Evolutionary conservation across 2,329 filamentous ascomycete species (phyloP).

Genomic region (Aureobasidium sp.): DNA sequence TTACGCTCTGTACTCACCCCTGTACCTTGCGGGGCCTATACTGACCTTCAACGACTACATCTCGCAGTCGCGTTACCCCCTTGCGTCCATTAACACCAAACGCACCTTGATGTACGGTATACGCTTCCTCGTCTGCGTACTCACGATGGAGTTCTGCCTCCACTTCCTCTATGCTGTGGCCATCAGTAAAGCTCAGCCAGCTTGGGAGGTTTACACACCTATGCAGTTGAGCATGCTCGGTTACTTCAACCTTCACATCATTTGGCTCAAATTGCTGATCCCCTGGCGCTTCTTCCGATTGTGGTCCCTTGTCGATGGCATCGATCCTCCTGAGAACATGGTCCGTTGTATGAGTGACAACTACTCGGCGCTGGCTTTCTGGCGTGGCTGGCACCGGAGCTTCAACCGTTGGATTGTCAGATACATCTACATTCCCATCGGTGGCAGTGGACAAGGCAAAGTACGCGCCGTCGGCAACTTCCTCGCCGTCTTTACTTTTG

Average conservation of each 20-base stretch:
- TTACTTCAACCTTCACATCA: constrained; percentile 92
- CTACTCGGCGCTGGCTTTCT: constrained; percentile 83
- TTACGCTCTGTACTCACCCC: constrained; percentile 81
- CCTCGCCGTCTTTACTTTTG: constrained; percentile 84
- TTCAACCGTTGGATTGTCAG: constrained; percentile 93
- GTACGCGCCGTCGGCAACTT: constrained; percentile 63
- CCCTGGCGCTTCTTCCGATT: constrained; percentile 98
- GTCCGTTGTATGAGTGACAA: constrained; percentile 93
- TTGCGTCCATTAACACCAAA: constrained; percentile 52
- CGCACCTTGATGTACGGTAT: constrained; percentile 75
- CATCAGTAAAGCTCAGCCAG: constrained; percentile 70
- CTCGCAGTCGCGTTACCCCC: constrained; percentile 66
- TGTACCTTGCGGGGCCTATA: constrained; percentile 89
- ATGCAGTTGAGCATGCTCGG: constrained; percentile 83
- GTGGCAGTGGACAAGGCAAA: constrained; percentile 58
- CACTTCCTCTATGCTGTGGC: constrained; percentile 92
- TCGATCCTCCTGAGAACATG: constrained; percentile 98
- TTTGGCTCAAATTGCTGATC: constrained; percentile 94
- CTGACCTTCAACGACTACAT: constrained; percentile 98
- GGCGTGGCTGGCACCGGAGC: constrained; percentile 90
- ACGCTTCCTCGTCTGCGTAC: constrained; percentile 68
- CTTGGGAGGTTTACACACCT: constrained; percentile 76
- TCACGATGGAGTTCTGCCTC: constrained; percentile 83
- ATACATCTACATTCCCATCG: constrained; percentile 88
- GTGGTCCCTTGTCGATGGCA: constrained; percentile 83